Evolutionary conservation across 2,329 filamentous ascomycete species (phyloP).

Genomic region (Ophiostoma angusticollis): DNA sequence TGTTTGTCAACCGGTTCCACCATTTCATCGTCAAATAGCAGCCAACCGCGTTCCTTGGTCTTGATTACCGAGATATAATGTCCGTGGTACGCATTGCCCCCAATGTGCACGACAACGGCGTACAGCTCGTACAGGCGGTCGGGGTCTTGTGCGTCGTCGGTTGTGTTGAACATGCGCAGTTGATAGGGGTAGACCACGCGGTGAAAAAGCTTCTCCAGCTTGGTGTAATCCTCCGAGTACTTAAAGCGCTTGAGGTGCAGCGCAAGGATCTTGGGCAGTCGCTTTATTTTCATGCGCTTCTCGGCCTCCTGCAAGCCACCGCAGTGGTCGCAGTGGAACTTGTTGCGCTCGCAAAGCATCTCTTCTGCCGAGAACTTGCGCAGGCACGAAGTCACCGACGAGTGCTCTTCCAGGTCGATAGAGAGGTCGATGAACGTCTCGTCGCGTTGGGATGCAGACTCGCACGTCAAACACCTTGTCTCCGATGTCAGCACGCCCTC

Average conservation of each 20-base stretch:
- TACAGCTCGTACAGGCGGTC: conserved; percentile 94
- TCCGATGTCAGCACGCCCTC: conserved; percentile 91
- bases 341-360: conserved; percentile 96
- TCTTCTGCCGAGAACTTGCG: conserved; percentile 95
- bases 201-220: conserved; percentile 92
- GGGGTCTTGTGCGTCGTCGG: conserved; percentile 84
- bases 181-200: conserved; percentile 95
- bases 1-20: conserved; percentile 95
- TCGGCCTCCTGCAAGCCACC: conserved; percentile 94
- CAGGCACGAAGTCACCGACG: conserved; percentile 89
- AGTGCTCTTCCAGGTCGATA: conserved; percentile 89
- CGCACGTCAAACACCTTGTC: conserved; percentile 90
- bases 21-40: conserved; percentile 96
- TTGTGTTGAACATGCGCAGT: conserved; percentile 92
- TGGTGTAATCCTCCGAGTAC: conserved; percentile 89
- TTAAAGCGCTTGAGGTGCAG: conserved; percentile 96
- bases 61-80: conserved; percentile 98
- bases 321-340: conserved; percentile 97
- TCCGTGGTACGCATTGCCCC: conserved; percentile 90
- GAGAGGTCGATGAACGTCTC: conserved; percentile 94
- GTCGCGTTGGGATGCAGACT: conserved; percentile 87
- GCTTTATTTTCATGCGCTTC: conserved; percentile 98
- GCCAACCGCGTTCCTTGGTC: conserved; percentile 88
- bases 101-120: conserved; percentile 93
- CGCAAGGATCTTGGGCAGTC: conserved; percentile 78